These are phyloP conservation scores for Venturia oleaginea DNA, from an alignment of 2,329 filamentous ascomycete species.

Conservation along the genomic window DNA sequence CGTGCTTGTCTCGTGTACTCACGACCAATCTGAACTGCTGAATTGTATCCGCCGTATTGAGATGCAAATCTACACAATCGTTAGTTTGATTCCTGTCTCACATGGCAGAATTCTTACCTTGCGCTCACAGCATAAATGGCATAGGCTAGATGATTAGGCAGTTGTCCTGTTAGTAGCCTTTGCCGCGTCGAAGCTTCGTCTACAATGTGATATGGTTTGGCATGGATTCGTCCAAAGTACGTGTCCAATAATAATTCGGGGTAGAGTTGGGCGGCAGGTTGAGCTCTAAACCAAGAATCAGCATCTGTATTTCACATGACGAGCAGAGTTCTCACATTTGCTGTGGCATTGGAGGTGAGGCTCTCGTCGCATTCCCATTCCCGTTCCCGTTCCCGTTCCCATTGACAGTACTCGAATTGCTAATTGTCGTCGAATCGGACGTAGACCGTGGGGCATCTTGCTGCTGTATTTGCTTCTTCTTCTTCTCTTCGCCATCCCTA, in stretches of 20 bases:
- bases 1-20: slow-evolving; percentile 65
- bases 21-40: slow-evolving; percentile 58
- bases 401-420: neutral
- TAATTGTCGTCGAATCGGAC: neutral
- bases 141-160: slow-evolving; percentile 44
- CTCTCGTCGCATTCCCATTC: neutral
- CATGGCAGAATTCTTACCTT: slow-evolving; percentile 26
- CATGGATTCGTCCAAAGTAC: slow-evolving; percentile 72
- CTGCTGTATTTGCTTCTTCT: neutral
- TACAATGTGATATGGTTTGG: slow-evolving; percentile 72
- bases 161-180: slow-evolving; percentile 57
- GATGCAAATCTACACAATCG: slow-evolving; percentile 10
- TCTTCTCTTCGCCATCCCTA: slow-evolving; percentile 3
- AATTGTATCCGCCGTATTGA: slow-evolving; percentile 52
- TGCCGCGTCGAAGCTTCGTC: slow-evolving; percentile 70
- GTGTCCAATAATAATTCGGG: slow-evolving; percentile 62
- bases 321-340: neutral
- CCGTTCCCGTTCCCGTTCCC: neutral
- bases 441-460: neutral
- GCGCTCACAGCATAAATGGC: slow-evolving; percentile 43
- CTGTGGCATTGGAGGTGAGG: neutral
- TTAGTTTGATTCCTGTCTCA: slow-evolving; percentile 49
- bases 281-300: neutral
- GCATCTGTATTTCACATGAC: neutral
- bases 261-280: slow-evolving; percentile 17